A percentile compares a stretch with the other conserved stretches of the same genome.
Conservation (phyloP, 306 rosid species). For the Datisca glomerata region DNA sequence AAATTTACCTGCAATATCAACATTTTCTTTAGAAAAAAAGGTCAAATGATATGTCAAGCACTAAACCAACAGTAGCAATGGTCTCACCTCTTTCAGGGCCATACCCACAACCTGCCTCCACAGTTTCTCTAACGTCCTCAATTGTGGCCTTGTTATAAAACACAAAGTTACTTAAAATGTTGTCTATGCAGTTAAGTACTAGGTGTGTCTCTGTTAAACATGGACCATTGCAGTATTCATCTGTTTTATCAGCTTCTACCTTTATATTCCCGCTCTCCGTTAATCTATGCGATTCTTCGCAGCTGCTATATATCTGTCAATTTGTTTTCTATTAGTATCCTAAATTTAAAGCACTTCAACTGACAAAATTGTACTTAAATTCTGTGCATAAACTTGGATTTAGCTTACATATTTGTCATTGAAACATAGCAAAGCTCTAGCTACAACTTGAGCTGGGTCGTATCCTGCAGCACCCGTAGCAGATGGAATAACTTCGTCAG, state of each 20-base stretch:
- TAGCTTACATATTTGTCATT: constrained; percentile 60
- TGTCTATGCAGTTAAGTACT: constrained; percentile 51
- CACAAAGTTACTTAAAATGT: constrained; percentile 41
- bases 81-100: constrained; percentile 86
- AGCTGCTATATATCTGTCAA: constrained; percentile 60
- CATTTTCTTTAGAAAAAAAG: not conserved
- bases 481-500: constrained; percentile 24
- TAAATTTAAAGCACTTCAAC: not conserved
- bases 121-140: constrained; percentile 40
- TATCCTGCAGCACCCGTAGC: constrained; percentile 7
- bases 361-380: no score
- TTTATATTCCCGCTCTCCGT: constrained; percentile 41
- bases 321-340: not conserved
- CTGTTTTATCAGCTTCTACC: constrained; percentile 36
- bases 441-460: constrained; percentile 52
- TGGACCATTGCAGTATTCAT: constrained; percentile 56
- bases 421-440: constrained; percentile 80
- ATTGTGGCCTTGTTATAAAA: constrained; percentile 73
- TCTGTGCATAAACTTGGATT: no score
- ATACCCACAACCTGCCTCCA: constrained; percentile 60
- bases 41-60: no score
- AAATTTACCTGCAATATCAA: constrained; percentile 42
- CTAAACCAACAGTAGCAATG: no score
- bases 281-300: constrained; percentile 62
- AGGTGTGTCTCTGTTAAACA: constrained; percentile 62